These are phyloP conservation scores for Penicillium sp. DNA, from an alignment of 2,329 filamentous ascomycete genomes.

Conservation along the genomic window DNA sequence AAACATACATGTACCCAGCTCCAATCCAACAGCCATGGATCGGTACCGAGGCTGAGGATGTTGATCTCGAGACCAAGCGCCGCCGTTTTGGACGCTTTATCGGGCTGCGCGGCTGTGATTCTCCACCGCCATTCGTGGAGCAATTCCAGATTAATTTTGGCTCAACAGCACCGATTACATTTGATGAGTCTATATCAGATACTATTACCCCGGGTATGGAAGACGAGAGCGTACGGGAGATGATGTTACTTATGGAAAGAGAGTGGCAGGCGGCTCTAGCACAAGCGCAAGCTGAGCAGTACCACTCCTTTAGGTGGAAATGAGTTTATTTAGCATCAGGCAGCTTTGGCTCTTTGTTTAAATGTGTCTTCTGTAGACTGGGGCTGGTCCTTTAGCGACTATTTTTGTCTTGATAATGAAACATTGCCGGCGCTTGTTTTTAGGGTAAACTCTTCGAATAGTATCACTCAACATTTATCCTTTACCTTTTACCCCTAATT, in stretches of 20 bases:
- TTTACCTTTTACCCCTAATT: neutral
- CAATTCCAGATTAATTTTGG: neutral
- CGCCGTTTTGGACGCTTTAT: constrained; percentile 46
- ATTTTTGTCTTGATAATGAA: neutral
- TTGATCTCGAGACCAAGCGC: constrained; percentile 40
- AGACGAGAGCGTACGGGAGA: constrained; percentile 13
- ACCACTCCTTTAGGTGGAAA: neutral
- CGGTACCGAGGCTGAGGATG: constrained; percentile 17
- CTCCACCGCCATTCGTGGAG: neutral
- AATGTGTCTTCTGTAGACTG: neutral
- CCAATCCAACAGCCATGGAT: constrained; percentile 31
- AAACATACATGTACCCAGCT: constrained; percentile 38
- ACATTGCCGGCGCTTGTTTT: neutral
- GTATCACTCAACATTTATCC: neutral
- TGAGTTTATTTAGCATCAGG: neutral
- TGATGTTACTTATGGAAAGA: constrained; percentile 24
- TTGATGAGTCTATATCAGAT: neutral
- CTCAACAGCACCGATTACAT: neutral
- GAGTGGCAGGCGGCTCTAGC: constrained; percentile 33
- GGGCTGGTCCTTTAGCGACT: neutral
- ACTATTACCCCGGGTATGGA: neutral
- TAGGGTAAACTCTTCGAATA: neutral
- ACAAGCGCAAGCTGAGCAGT: constrained; percentile 23
- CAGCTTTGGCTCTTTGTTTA: neutral
- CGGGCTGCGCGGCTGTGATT: constrained; percentile 33